Base-by-base conservation (phyloP, 345 rosid genomes). In the Punica granatum region DNA sequence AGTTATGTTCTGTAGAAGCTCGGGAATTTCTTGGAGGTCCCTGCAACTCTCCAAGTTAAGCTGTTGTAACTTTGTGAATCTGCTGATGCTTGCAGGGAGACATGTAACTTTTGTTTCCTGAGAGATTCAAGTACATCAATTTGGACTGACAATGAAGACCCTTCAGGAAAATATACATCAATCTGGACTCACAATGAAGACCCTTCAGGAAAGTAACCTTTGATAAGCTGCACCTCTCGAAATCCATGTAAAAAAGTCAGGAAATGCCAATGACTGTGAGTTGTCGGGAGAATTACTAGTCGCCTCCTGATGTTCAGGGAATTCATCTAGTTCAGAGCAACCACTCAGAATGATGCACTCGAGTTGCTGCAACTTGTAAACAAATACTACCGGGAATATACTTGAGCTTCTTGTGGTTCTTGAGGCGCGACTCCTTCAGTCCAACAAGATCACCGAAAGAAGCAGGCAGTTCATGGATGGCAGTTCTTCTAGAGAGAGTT, bases 401-500 rank as follows among this genome's bases (percentile, higher is more conserved):
- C 37, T 37, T 59, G 36, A 73, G 67, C 44, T 42, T 42, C 6
- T 0, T 4, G 4, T 53, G 63, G 32, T 54, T 44, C 0, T 12
- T 2, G 26, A 71, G 49, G 25, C 28, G 3, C 63, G 62, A 36
- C 19, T 36, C 42, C 26, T 34, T 12, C 1, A 73, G 13, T 30
- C 42, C 42, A 7, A 48, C 26, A 7, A 73, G 46, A 62, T 67
- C 46, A 8, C 33, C 39, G 0, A 73, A 0, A n/a, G 76, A 61
- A 18, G 42, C 39, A 2, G 71, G 71, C 13, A 73, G 54, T 73
- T 67, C 71, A 34, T 51, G 54, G 1, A 73, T 62, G 25, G 68
- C 67, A 63, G 71, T 73, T 43, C 59, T 34, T 51, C 1, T 7
- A 73, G 59, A 11, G 31, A 14, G 3, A 73, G 53, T 15, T 4